These are phyloP conservation scores for Sarocladiaceae sp. DNA, from an alignment of 2,329 filamentous ascomycete species.

Conservation along the genomic window DNA sequence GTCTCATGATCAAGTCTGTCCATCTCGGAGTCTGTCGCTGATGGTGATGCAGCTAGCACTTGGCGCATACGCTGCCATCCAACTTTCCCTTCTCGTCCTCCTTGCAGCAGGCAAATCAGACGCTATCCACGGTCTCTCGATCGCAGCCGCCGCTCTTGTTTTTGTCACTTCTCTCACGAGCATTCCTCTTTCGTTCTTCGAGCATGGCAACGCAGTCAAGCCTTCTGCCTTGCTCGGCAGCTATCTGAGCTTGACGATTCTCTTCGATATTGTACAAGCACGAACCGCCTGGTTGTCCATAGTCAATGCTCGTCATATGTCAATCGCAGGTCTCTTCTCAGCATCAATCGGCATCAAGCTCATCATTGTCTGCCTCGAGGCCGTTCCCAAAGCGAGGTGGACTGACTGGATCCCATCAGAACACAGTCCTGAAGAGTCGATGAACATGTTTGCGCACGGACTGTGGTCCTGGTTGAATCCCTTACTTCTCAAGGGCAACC, in stretches of 20 bases:
- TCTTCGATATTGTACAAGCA: slow-evolving; percentile 36
- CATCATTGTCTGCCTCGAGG: slow-evolving; percentile 29
- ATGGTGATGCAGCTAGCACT: not conserved
- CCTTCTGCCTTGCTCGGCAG: slow-evolving; percentile 36
- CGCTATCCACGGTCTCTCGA: slow-evolving; percentile 18
- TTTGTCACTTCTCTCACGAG: slow-evolving; percentile 23
- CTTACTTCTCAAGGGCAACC: slow-evolving; percentile 30
- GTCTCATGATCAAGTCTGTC: slow-evolving; percentile 9
- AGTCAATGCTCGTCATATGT: slow-evolving; percentile 16
- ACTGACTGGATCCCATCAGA: slow-evolving; percentile 26
- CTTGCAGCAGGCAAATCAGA: slow-evolving; percentile 15
- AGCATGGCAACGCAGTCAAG: slow-evolving; percentile 30
- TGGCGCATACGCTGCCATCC: slow-evolving; percentile 20
- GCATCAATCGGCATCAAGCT: slow-evolving; percentile 28
- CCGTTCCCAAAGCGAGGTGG: slow-evolving; percentile 31
- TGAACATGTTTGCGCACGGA: slow-evolving; percentile 23
- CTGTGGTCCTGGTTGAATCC: slow-evolving; percentile 29
- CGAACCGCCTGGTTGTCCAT: slow-evolving; percentile 36
- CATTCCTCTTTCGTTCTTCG: slow-evolving; percentile 24
- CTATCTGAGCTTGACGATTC: slow-evolving; percentile 34
- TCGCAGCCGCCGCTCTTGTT: slow-evolving; percentile 19
- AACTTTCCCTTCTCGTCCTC: slow-evolving; percentile 26
- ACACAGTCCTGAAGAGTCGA: slow-evolving; percentile 33
- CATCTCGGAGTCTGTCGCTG: too few relatives aligned
- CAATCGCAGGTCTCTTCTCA: slow-evolving; percentile 27